Percentiles rank a stretch among this genome's conserved stretches.
phyloP scores from a whole-genome alignment of 345 rosid genomes.

The Nasturtium officinale region DNA sequence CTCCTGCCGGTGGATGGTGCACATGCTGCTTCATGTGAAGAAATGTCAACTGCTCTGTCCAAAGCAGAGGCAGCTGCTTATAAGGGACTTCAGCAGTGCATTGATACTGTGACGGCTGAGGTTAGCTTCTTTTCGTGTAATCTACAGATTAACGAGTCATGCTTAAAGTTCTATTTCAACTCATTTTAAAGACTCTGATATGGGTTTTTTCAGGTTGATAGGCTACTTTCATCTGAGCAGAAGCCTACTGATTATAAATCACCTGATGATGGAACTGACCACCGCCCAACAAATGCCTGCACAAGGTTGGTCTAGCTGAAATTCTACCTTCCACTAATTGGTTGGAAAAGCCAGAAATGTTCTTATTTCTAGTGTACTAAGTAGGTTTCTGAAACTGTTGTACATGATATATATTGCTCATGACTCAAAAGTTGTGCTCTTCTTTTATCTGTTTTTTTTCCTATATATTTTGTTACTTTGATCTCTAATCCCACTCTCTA shows the following conservation, averaged over 20 bases:
- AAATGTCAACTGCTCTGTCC: constrained; percentile 97
- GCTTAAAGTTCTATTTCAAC: constrained; percentile 9
- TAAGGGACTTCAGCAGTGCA: constrained; percentile 99
- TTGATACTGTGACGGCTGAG: constrained; percentile 99
- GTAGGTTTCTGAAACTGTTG: constrained; percentile 20
- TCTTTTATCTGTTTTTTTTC: neutral
- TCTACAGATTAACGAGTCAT: neutral
- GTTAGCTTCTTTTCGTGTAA: constrained; percentile 49
- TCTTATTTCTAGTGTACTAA: constrained; percentile 6
- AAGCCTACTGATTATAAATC: constrained; percentile 90
- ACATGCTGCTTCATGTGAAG: constrained; percentile 98
- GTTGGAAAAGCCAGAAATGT: constrained; percentile 18
- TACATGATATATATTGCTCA: neutral
- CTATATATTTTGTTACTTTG: constrained; percentile 2
- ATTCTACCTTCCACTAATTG: constrained; percentile 6
- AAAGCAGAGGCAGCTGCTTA: constrained; percentile 99
- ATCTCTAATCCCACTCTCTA: constrained; percentile 35
- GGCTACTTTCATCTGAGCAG: constrained; percentile 90
- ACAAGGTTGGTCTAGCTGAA: constrained; percentile 60
- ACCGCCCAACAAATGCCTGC: constrained; percentile 98
- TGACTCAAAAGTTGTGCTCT: neutral
- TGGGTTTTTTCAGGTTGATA: constrained; percentile 66
- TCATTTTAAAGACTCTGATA: constrained; percentile 8
- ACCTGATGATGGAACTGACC: constrained; percentile 97
- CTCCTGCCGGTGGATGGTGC: constrained; percentile 98